Conservation (phyloP, 768 basidiomycete species). For the Ephemerocybe angulata region DNA sequence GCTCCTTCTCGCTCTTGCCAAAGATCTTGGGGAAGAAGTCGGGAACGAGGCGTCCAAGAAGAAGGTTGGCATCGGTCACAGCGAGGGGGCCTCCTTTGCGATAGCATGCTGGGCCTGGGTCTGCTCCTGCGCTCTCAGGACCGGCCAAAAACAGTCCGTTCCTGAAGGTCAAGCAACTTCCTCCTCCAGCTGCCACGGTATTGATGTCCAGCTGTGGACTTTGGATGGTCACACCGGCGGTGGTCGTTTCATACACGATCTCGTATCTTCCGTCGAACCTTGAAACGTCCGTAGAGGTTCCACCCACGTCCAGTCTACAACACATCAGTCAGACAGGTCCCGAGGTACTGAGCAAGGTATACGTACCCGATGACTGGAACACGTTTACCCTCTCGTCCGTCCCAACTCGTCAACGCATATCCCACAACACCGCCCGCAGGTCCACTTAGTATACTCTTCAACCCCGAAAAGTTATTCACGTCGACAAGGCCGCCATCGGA, state of each 20-base stretch:
- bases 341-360: not conserved
- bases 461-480: slow-evolving; percentile 79
- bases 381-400: slow-evolving; percentile 40
- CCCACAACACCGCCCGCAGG: slow-evolving; percentile 97
- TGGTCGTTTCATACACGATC: slow-evolving; percentile 92
- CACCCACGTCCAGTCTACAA: slow-evolving; percentile 82
- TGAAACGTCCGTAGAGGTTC: slow-evolving; percentile 94
- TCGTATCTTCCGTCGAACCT: slow-evolving; percentile 90
- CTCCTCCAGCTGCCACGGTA: slow-evolving; percentile 90
- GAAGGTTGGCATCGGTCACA: slow-evolving; percentile 88
- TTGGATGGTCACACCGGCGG: slow-evolving; percentile 89
- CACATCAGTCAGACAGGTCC: not conserved
- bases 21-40: slow-evolving; percentile 96
- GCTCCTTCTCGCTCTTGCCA: slow-evolving; percentile 82
- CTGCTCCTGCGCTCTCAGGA: slow-evolving; percentile 89
- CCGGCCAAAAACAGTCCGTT: slow-evolving; percentile 91
- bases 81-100: slow-evolving; percentile 92
- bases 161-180: slow-evolving; percentile 68
- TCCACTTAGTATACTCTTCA: slow-evolving; percentile 90
- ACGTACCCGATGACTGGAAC: slow-evolving; percentile 79
- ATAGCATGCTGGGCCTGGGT: slow-evolving; percentile 92
- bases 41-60: slow-evolving; percentile 84
- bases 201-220: slow-evolving; percentile 94
- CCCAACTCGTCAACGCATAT: slow-evolving; percentile 91
- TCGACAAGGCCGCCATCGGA: slow-evolving; percentile 87